Evolutionary conservation across 73 alveolate genomes (phyloP), one percentile per base, ranked within the genome.

Genomic region (Blepharisma japonicum): DNA sequence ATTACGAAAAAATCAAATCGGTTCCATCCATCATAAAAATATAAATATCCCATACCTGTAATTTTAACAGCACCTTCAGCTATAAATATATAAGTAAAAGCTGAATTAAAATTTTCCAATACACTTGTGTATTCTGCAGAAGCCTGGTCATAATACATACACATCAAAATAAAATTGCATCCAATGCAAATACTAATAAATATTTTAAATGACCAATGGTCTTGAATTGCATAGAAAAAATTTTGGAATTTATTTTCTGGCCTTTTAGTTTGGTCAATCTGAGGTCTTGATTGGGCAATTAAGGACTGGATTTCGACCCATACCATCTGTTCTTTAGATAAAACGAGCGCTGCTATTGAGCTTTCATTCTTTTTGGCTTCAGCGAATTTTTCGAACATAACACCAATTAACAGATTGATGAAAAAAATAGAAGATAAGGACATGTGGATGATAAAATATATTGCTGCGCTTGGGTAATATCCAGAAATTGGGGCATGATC

Each of bases 1-100:
- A 94, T 98, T 20, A 96, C 99, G 79, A 95, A 92, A 71, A 94
- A 94, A 78, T 96, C 99, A 81, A 96, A 96, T 81, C 74, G 78
- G 81, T 96, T 96, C 98, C 98, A 96, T n/a, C 82, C 84, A 50
- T 89, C 87, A 77, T 91, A 84, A 80, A 96, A 96, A 83, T 94
- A 96, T 50, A 90, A 87, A 6, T 18, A 25, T 2, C 96, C 96
- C 82, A 90, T 92, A 9, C 98, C 98, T 7, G 70, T 61, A 49
- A 92, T 78, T 82, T 96, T 96, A 56, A 96, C 56, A 25, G 92
- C 7, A 38, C 94, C 81, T 84, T 96, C 99, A 7, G 84, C 55
- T 2, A 86, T 91, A 81, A 96, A 96, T 45, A 94, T 77, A 8
- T 85, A 86, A n/a, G 97, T 92, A 53, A 96, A 91, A 6, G 85